Evolutionary conservation across 2,329 filamentous ascomycete species (phyloP).

Genomic region (Fusarium albosuccineum): DNA sequence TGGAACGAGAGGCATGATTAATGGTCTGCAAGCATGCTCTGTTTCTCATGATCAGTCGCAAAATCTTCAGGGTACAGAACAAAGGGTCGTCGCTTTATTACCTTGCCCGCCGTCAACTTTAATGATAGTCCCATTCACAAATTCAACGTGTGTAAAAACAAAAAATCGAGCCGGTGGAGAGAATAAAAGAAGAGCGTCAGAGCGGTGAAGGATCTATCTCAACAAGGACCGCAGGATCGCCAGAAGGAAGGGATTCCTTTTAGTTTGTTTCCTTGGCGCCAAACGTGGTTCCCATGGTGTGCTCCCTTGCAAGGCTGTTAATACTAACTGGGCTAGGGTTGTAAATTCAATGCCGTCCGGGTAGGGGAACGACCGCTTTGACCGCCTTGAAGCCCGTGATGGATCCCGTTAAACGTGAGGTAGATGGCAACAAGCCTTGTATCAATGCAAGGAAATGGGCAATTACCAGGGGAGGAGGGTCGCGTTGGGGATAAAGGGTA

Average conservation of each 20-base stretch:
- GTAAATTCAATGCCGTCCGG: slow-evolving; percentile 41
- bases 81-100: too few relatives aligned
- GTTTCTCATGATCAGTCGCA: too few relatives aligned
- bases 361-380: slow-evolving; percentile 41
- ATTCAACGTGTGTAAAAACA: slow-evolving; percentile 1
- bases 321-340: slow-evolving; percentile 32
- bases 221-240: slow-evolving; percentile 16
- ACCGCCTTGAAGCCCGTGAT: slow-evolving; percentile 45
- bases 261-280: slow-evolving; percentile 39
- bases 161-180: slow-evolving; percentile 13
- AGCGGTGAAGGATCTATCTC: slow-evolving; percentile 32
- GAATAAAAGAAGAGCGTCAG: slow-evolving; percentile 3
- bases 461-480: slow-evolving; percentile 19
- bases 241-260: slow-evolving; percentile 23
- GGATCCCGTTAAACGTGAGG: slow-evolving; percentile 38
- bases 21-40: neutral
- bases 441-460: slow-evolving; percentile 39
- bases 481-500: slow-evolving; percentile 24
- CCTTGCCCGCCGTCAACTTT: neutral
- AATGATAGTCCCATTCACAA: neutral
- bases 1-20: slow-evolving; percentile 40
- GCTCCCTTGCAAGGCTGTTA: slow-evolving; percentile 31
- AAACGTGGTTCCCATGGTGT: slow-evolving; percentile 33
- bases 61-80: neutral
- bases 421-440: slow-evolving; percentile 37